phyloP scores from a whole-genome alignment of 2,329 filamentous ascomycete genomes.

The Diaporthe sp. region DNA sequence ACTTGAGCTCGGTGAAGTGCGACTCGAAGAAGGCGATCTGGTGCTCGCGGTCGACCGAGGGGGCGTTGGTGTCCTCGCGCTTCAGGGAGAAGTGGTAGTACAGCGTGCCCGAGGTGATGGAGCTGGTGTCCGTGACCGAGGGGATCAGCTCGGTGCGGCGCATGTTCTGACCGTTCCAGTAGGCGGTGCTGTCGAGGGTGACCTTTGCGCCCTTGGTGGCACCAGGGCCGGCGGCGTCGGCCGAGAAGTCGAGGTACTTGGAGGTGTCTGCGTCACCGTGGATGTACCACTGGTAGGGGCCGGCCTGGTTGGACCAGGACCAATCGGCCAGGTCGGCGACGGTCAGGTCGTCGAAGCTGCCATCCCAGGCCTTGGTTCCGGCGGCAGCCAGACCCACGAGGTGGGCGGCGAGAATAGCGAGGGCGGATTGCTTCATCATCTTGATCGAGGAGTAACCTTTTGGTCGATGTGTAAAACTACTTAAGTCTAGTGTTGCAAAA shows the following conservation, averaged over 20 bases:
- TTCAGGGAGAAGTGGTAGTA: conserved; percentile 79
- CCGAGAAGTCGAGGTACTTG: conserved; percentile 71
- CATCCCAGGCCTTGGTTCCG: conserved; percentile 71
- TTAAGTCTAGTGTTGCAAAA: conserved; percentile 18
- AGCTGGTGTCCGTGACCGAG: conserved; percentile 65
- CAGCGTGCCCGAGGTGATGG: conserved; percentile 72
- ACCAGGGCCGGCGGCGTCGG: conserved; percentile 71
- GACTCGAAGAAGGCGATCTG: conserved; percentile 72
- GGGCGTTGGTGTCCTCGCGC: conserved; percentile 67
- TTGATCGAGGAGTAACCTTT: conserved; percentile 20
- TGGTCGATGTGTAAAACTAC: conserved; percentile 1
- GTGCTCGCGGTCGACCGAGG: conserved; percentile 72
- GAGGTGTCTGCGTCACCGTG: conserved; percentile 68
- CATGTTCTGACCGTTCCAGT: conserved; percentile 78
- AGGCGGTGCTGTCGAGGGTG: conserved; percentile 70
- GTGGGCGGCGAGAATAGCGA: conserved; percentile 40
- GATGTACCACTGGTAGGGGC: conserved; percentile 80
- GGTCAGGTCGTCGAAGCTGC: conserved; percentile 69
- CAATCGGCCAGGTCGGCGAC: conserved; percentile 67
- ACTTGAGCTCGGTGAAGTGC: conserved; percentile 80
- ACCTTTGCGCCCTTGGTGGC: conserved; percentile 74
- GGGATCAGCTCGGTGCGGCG: conserved; percentile 79
- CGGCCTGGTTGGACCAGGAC: conserved; percentile 74
- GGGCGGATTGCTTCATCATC: conserved; percentile 39
- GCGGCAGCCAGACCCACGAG: conserved; percentile 47